Base-by-base conservation (phyloP, 2,329 filamentous ascomycete species). In the Phaeosphaeriaceae sp. region DNA sequence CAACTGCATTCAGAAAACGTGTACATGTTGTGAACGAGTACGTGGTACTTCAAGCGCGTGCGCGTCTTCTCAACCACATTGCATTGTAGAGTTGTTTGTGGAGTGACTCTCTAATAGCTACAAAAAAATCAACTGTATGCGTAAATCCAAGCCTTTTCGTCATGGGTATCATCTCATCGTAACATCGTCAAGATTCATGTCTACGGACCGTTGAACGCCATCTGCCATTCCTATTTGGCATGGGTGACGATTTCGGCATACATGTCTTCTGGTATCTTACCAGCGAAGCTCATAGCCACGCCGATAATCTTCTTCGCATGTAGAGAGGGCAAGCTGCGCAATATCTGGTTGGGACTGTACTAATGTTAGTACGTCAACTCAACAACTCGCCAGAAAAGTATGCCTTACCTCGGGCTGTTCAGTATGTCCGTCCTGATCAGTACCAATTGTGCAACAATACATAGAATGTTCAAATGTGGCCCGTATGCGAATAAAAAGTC, bases 401-500 rank as follows among this genome's bases (percentile, higher is more conserved):
- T 21, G 17, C 9, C 83, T 65, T 81, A 96, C 93, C 91, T 97
- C 7, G 90, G 86, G 56, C 91, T 96, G 56, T 88, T 88, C 67
- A 99, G 80, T 53, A 99, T 89, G 60, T 92, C 88, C 56, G 93
- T 90, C 58, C 93, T 85, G 80, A 97, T 92, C 70, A 96, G 86
- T 49, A 97, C 89, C 52, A 99, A 82, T 79, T 99, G 95, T 15
- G 94, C 94, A 17, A 98, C 95, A 63, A 99, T 97, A 76, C 95
- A 98, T 21, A 99, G 80, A 55, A 99, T 92, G 72, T 99, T 99
- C 60, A 99, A 78, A 76, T 99, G 95, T 36, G 93, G 89, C 0
- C 95, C 95, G 68, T 97, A 99, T 0, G 95, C 94, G 72, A 99
- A 96, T 21, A 99, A 80, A 69, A 99, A 99, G 76, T 99, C 95